Evolutionary conservation across 2,329 filamentous ascomycete genomes (phyloP), one percentile per base, ranked within the genome.

Genomic region (Colletotrichum sp.): DNA sequence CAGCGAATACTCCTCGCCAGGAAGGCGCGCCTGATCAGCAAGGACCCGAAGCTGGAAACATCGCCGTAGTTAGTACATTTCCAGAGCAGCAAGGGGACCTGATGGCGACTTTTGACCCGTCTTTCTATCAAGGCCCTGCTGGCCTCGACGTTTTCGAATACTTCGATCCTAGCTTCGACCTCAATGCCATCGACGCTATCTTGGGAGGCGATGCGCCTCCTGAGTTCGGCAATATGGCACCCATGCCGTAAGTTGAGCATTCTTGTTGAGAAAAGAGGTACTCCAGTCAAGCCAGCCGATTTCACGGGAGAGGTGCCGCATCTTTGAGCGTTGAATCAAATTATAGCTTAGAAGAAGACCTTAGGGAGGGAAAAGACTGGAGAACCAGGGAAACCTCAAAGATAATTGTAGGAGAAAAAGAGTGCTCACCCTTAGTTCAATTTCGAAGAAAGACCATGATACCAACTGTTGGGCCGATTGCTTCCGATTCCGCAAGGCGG

Each of bases 81-180:
- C 47, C 43, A 11, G 55, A 61, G 36, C 63, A 47, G 24, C 62
- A 72, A 18, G 21, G 47, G 12, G 47, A 66, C 8, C 6, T 57
- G 3, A 29, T 67, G 5, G 15, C 62, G 4, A 58, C 57, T 3
- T 73, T 71, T 15, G 57, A 72, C 16, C 57, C 68, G 13, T 66
- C 43, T 6, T 61, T 74, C 24, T 67, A 66, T 15, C 62, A 74
- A 9, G 68, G 72, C 3, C 66, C 66, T 57, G 63, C 76, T 11
- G 74, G 68, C 29, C 74, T 76, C 33, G 70, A 70, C 38, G 75
- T 78, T 38, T 78, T 78, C 61, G 76, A 77, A 29, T 77, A 76
- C 59, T 78, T 78, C 51, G 76, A 78, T 57, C 76, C 77, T 13
- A 76, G 73, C 33, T 76, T 77, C 64, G 77, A 78, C 59, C 72